A percentile compares a stretch with the other conserved stretches of the same genome.
phyloP scores from a whole-genome alignment of 2,329 filamentous ascomycete species.

The Colletotrichum liaoningense region DNA sequence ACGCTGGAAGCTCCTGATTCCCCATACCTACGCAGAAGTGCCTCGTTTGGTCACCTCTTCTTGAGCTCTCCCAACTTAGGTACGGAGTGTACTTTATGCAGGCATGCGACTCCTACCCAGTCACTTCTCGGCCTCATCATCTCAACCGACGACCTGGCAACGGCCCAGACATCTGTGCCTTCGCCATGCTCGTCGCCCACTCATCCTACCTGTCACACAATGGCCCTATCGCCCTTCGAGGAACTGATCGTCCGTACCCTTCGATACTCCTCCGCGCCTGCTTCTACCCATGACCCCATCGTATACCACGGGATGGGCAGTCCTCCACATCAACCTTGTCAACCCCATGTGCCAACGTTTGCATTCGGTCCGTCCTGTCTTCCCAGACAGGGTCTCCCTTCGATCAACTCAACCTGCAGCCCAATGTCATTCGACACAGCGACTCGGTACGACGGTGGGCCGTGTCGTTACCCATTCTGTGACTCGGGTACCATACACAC shows the following conservation, averaged over 20 bases:
- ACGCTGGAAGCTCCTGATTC: conserved; percentile 11
- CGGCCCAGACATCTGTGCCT: neutral
- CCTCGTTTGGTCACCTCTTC: neutral
- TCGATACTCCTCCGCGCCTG: conserved; percentile 1
- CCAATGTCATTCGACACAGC: conserved; percentile 28
- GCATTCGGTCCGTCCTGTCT: conserved; percentile 34
- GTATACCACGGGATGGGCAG: conserved; percentile 14
- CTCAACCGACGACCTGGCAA: neutral
- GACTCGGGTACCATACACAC: conserved; percentile 10
- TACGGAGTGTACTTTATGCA: neutral
- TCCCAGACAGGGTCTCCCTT: conserved; percentile 5
- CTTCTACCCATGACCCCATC: conserved; percentile 15
- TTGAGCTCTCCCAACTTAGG: neutral
- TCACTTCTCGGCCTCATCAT: neutral
- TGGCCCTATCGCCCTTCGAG: neutral
- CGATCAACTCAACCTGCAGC: neutral
- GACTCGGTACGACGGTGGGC: conserved; percentile 18
- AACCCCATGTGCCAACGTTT: conserved; percentile 32
- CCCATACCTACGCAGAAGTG: neutral
- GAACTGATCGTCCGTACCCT: conserved; percentile 19
- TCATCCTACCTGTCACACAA: neutral
- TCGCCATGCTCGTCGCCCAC: neutral
- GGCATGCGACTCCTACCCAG: neutral
- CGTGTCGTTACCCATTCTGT: conserved; percentile 5
- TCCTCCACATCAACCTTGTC: conserved; percentile 30